Evolutionary conservation across 2,329 filamentous ascomycete genomes (phyloP), one percentile per base, ranked within the genome.

Genomic region (Arthrobotrys sinensis): DNA sequence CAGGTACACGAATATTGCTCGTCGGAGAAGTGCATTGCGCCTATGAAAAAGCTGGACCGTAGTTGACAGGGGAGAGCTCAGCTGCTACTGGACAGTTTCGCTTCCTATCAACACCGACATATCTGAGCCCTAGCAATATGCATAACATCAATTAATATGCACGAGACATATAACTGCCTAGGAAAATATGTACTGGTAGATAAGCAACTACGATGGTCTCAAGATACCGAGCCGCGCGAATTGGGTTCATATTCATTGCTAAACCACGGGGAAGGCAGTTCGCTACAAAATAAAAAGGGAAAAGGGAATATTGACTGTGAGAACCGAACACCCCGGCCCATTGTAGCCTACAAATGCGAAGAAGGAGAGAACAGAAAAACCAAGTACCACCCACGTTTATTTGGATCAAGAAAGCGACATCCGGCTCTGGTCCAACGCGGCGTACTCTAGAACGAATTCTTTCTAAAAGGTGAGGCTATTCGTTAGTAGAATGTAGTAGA

Each of bases 381-480:
- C 19, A 21, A 50, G 8, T 19, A 40, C 46, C n/a, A 57, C 12
- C n/a, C 55, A 60, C 5, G 11, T 40, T 28, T 7, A 21, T 10
- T n/a, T 12, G 38, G 10, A 32, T 65, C 48, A 78, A 24, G 75
- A 48, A n/a, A 78, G 62, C 24, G 75, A 60, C 69, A 79, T 79
- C 38, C 76, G 63, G 57, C 77, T 80, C 46, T 79, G 81, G 48
- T 88, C 86, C 36, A 88, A 82, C 72, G 87, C 84, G 68, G 86
- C 86, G 80, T 87, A 88, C 81, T 88, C 85, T 68, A 88, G 85
- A 32, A 87, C 85, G 80, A 87, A 86, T 79, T 88, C 86, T 79
- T 86, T 85, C 85, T 86, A 80, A 57, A 78, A 14, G 6, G 36
- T 55, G 53, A 16, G 45, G 12, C 45, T 32, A 19, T 46, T 43